Base-by-base conservation (phyloP, 441 rosid species). In the Adansonia gregorii region DNA sequence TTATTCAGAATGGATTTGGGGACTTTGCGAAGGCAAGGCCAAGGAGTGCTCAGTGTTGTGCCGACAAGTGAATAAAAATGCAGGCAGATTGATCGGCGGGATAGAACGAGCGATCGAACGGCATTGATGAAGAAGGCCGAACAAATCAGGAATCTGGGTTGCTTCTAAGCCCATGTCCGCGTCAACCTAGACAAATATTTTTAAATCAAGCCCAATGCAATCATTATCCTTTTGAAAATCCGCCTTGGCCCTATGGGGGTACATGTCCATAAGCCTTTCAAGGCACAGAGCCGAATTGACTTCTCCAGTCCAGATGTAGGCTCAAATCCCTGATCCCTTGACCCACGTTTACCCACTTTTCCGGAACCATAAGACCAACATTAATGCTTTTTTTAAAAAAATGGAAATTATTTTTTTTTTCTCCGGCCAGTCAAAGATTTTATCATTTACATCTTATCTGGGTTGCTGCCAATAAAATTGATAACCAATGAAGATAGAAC, bases 61-160 rank as follows among this genome's bases (percentile, higher is more conserved):
- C 27, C 19, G 8, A n/a, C 17, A 6, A 17, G 71, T 63, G 67
- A 59, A 59, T 4, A 63, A 10, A n/a, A 43, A 45, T 35, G 41
- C 41, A 2, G 72, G 72, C 9, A 45, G 54, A 41, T 43, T 9
- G 67, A 31, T 19, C 1, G 72, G 35, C 55, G n/a, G 72, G 19
- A 35, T 35, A 35, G 0, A 35, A 0, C 6, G 41, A 61, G 43
- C 8, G 19, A 61, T 5, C 1, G 45, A 64, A 67, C 17, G 15
- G 72, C 5, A 12, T 8, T 19, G 31, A 67, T 5, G 35, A 45
- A 45, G 17, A 67, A n/a, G n/a, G 31, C 54, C 51, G n/a, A 2
- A 65, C 3, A 66, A 66, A 41, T 66, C 70, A 22, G 51, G 14
- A 66, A 66, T 66, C 49, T 41, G 70, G 71, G 71, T 43, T 66